Conservation (phyloP, 352 stramenopile species). For the Phytophthora agathidicida region DNA sequence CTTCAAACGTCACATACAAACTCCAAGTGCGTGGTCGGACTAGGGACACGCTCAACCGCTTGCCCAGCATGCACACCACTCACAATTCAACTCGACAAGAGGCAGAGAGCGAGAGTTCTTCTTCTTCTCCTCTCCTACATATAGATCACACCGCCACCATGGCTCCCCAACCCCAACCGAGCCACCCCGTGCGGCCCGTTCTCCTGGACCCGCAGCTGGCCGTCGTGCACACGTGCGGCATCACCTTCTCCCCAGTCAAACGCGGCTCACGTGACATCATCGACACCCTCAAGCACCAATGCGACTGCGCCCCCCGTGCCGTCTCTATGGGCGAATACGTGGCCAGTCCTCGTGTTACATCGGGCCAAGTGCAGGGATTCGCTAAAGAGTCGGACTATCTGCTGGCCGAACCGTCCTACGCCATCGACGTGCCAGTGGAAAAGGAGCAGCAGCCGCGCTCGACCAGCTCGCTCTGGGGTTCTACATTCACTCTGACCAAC, state of each 20-base stretch:
- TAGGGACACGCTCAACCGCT: conserved; percentile 11
- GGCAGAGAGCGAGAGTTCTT: conserved; percentile 1
- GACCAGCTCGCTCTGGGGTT: conserved; percentile 64
- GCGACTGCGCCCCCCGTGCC: conserved; percentile 51
- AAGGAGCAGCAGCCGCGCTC: conserved; percentile 31
- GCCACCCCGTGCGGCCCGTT: conserved; percentile 13
- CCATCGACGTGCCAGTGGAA: conserved; percentile 32
- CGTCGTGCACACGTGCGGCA: conserved; percentile 42
- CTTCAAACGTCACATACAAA: conserved; percentile 19
- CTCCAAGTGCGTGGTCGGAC: conserved; percentile 19
- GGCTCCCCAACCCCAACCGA: conserved; percentile 6
- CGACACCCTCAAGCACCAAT: conserved; percentile 67
- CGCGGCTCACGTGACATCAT: conserved; percentile 56
- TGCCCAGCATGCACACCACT: background rate
- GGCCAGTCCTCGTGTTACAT: conserved; percentile 44
- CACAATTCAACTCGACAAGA: conserved; percentile 25
- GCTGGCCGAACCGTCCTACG: conserved; percentile 24
- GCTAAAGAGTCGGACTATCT: conserved; percentile 33
- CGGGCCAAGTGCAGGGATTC: conserved; percentile 12
- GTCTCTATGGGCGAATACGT: conserved; percentile 87
- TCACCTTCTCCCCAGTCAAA: conserved; percentile 46
- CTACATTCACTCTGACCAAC: conserved; percentile 78
- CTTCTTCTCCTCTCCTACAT: background rate
- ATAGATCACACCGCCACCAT: conserved; percentile 4
- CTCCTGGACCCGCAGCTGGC: conserved; percentile 26